Conservation (phyloP, 306 rosid genomes). For the Citrullus mucosospermus region DNA sequence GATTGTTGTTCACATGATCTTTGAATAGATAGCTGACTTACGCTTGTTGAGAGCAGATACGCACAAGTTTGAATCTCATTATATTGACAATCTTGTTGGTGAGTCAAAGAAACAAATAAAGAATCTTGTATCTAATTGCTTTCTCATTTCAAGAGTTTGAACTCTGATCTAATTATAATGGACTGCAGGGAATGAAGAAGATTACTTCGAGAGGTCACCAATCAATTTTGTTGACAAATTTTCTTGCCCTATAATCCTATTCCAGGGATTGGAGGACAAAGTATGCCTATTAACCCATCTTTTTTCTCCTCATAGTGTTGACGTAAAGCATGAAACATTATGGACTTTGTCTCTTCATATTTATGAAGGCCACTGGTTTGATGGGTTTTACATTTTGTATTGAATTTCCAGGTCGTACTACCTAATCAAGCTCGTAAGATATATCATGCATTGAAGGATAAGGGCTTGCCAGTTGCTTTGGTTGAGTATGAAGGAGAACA, state of each 20-base stretch:
- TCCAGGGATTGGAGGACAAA: constrained; percentile 95
- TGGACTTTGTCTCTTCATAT: neutral
- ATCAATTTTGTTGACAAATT: constrained; percentile 64
- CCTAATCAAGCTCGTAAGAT: constrained; percentile 82
- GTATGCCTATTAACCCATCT: constrained; percentile 13
- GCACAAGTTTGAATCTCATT: constrained; percentile 84
- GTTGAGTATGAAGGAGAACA: constrained; percentile 94
- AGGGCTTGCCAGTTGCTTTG: constrained; percentile 84
- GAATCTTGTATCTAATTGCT: neutral
- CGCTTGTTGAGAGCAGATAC: constrained; percentile 60
- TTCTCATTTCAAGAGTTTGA: neutral
- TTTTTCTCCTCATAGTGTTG: neutral
- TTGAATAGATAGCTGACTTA: constrained; percentile 68
- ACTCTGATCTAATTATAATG: constrained; percentile 9
- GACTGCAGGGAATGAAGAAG: constrained; percentile 54
- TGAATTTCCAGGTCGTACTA: constrained; percentile 52
- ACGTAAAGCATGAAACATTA: neutral
- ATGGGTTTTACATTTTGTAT: neutral
- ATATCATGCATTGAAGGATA: constrained; percentile 62
- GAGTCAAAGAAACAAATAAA: constrained; percentile 11
- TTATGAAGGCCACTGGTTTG: neutral
- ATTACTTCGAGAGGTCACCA: constrained; percentile 61
- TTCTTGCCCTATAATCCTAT: constrained; percentile 79
- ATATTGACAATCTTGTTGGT: constrained; percentile 68
- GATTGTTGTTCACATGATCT: constrained; percentile 4